These are phyloP conservation scores for Orbilia ellipsospora DNA, from an alignment of 2,329 filamentous ascomycete genomes.

Conservation along the genomic window DNA sequence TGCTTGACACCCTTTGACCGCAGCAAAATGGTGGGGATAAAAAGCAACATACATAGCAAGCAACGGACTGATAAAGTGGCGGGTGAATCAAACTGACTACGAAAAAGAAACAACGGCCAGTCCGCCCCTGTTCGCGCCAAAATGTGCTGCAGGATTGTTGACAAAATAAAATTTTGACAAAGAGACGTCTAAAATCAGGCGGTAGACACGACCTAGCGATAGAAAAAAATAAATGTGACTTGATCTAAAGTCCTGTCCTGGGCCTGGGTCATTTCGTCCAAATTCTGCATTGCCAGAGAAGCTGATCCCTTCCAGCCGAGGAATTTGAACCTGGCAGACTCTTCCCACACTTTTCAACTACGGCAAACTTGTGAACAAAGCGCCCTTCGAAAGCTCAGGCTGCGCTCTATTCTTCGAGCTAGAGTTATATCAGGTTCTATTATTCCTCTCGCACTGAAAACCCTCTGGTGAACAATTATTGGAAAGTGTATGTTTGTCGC, in stretches of 20 bases:
- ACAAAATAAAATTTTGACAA: slow-evolving; percentile 44
- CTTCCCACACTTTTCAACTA: slow-evolving; percentile 47
- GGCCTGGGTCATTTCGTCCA: slow-evolving; percentile 47
- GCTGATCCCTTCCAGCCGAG: slow-evolving; percentile 36
- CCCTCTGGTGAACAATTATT: no score
- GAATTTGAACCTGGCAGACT: slow-evolving; percentile 25
- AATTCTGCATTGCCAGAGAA: slow-evolving; percentile 36
- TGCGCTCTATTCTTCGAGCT: slow-evolving; percentile 14
- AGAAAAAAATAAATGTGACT: slow-evolving; percentile 31
- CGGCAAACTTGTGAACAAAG: not conserved
- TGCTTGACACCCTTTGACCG: slow-evolving; percentile 31
- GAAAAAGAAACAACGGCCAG: slow-evolving; percentile 31
- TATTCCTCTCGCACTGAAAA: slow-evolving; percentile 28
- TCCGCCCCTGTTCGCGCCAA: slow-evolving; percentile 17
- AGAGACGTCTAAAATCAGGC: slow-evolving; percentile 40
- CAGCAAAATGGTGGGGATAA: slow-evolving; percentile 54
- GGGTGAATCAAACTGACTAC: slow-evolving; percentile 39
- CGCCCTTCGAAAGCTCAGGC: not conserved
- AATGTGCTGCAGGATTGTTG: slow-evolving; percentile 41
- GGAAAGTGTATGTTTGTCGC: slow-evolving; percentile 22
- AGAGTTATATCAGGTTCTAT: slow-evolving; percentile 41
- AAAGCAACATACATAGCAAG: slow-evolving; percentile 32
- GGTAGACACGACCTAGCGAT: slow-evolving; percentile 35
- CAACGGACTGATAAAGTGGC: slow-evolving; percentile 46
- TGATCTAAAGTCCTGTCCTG: slow-evolving; percentile 24